phyloP scores from a whole-genome alignment of 805 yeast genomes.

The Candida glaebosa region DNA sequence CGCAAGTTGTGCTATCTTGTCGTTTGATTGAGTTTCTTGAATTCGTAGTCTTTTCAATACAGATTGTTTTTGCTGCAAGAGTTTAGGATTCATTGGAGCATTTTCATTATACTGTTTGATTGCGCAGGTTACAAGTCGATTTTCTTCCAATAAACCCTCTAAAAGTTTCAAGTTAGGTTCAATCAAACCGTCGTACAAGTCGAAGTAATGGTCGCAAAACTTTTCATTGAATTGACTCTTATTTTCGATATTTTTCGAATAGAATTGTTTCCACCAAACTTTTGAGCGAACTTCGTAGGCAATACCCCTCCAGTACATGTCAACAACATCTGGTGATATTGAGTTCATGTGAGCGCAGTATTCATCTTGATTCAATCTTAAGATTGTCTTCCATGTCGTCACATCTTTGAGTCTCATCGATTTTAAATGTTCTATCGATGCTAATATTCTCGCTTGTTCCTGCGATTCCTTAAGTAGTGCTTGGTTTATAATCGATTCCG shows the following conservation, averaged over 20 bases:
- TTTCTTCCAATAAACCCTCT: constrained; percentile 3
- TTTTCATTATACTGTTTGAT: constrained; percentile 1
- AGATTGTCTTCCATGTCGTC: constrained; percentile 16
- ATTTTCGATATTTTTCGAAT: constrained; percentile 5
- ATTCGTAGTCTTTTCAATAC: background rate
- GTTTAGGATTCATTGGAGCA: background rate
- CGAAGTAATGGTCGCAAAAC: constrained; percentile 13
- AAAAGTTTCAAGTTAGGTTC: constrained; percentile 1
- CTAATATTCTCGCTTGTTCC: constrained; percentile 17
- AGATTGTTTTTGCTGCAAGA: constrained; percentile 1
- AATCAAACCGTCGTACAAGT: constrained; percentile 1
- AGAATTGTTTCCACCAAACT: constrained; percentile 47
- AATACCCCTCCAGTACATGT: constrained; percentile 22
- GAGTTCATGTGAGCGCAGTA: background rate
- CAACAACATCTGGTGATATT: constrained; percentile 6
- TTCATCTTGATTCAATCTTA: constrained; percentile 7
- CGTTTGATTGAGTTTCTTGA: constrained; percentile 2
- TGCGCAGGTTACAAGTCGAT: background rate
- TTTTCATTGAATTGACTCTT: constrained; percentile 8
- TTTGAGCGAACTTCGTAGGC: constrained; percentile 31
- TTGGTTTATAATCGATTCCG: constrained; percentile 39
- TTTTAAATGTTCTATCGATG: constrained; percentile 27
- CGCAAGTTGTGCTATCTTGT: constrained; percentile 5
- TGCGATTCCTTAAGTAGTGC: constrained; percentile 40
- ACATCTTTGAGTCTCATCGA: constrained; percentile 32